These are phyloP conservation scores for Dipteronia dyeriana DNA, from an alignment of 345 rosid species.

Conservation along the genomic window DNA sequence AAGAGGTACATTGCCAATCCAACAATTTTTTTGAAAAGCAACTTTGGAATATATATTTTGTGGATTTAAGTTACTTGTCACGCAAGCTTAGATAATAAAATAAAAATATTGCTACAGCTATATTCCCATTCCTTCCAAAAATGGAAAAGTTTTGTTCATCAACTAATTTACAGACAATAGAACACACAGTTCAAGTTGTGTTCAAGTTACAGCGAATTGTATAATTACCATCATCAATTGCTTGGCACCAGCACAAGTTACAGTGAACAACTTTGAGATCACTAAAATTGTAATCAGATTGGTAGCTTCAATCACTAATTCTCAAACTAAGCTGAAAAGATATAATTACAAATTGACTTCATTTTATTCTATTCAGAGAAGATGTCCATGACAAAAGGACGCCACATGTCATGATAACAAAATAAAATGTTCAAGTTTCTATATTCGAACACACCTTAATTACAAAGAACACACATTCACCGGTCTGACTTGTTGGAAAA, in stretches of 20 bases:
- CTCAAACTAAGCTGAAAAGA: background rate
- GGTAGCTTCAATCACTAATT: too few relatives aligned
- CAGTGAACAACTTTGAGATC: background rate
- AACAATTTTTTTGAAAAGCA: too few relatives aligned
- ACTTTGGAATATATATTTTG: too few relatives aligned
- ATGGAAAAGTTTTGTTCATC: background rate
- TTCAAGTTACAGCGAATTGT: background rate
- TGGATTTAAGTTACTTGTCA: too few relatives aligned
- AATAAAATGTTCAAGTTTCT: slow-evolving; percentile 18
- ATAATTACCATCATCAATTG: background rate
- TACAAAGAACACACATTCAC: slow-evolving; percentile 64
- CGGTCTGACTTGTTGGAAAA: slow-evolving; percentile 71
- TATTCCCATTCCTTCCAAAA: background rate
- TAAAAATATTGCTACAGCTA: background rate
- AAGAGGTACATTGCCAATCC: too few relatives aligned
- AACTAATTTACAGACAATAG: background rate
- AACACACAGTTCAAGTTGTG: background rate
- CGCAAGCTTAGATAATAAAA: background rate
- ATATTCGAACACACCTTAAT: slow-evolving; percentile 26
- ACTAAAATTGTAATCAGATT: too few relatives aligned
- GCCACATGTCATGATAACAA: background rate
- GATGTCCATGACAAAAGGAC: too few relatives aligned
- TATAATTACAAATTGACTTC: too few relatives aligned
- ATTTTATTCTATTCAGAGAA: too few relatives aligned
- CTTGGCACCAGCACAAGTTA: background rate